Base-by-base conservation (phyloP, 345 rosid species). In the Orychophragmus violaceus region DNA sequence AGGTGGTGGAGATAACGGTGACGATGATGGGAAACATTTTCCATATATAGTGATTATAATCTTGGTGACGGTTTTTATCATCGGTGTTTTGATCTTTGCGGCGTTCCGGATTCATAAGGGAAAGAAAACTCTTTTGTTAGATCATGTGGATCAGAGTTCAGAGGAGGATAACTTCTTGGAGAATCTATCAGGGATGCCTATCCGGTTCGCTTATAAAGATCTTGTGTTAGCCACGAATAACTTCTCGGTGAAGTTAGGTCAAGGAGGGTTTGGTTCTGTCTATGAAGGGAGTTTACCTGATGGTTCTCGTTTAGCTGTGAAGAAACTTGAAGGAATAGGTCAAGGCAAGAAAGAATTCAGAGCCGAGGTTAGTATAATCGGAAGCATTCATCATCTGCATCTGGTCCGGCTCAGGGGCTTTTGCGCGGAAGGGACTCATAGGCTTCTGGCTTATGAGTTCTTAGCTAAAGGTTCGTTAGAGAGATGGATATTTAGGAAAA, bases 331-430 rank as follows among this genome's bases (percentile, higher is more conserved):
- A 79, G 85, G 91, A 45, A 82, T 94, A 5, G 95, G 99, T 51
- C 99, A 94, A 65, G 99, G 97, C 0, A 91, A 83, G 81, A 94
- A 94, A 58, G 99, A 90, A 69, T 94, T 94, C 22, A 82, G 95
- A 79, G 95, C 97, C 1, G 99, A 94, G 64, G 99, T 94, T 41
- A 80, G 89, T 72, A 94, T 79, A 28, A 94, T 94, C 1, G 99
- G 97, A 25, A 85, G 97, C 54, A 84, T 90, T 66, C 99, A 91
- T 70, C 99, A 94, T 72, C 86, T 74, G 33, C 97, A 91, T 71
- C 64, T 94, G 79, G 99, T 91, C 3, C 79, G 77, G 80, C 87
- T 91, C 13, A 85, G 71, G 63, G 99, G 99, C 25, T 94, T 85
- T 59, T 94, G 99, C 29, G 86, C 88, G 6, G 93, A 94, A 80